Conservation (phyloP, 2,329 filamentous ascomycete species). For the Calonectria crousiana region DNA sequence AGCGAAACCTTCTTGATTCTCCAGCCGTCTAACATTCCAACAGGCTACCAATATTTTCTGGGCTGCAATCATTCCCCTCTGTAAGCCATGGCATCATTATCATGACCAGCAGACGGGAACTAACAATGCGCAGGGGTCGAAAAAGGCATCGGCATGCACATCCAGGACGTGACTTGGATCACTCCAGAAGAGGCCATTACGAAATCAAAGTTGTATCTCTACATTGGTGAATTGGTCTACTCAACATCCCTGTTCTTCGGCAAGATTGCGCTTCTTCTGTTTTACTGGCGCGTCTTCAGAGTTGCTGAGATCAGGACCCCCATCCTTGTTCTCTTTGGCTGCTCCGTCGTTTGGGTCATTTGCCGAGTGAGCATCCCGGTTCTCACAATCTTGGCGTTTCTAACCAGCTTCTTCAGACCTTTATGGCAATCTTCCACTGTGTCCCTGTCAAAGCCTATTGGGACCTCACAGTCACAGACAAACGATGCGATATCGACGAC, state of each 20-base stretch:
- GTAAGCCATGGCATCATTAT: background rate
- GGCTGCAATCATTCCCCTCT: slow-evolving; percentile 32
- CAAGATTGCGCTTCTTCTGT: slow-evolving; percentile 45
- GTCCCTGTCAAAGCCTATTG: slow-evolving; percentile 34
- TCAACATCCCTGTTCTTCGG: slow-evolving; percentile 45
- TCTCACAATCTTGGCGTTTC: background rate
- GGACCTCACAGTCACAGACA: slow-evolving; percentile 22
- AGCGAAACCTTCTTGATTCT: background rate
- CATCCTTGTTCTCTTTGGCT: slow-evolving; percentile 39
- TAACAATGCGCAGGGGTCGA: slow-evolving; percentile 24
- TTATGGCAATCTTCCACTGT: slow-evolving; percentile 37
- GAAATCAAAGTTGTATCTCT: slow-evolving; percentile 28
- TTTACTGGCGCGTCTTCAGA: slow-evolving; percentile 50
- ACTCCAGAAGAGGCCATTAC: slow-evolving; percentile 22
- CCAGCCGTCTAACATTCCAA: background rate
- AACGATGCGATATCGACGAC: slow-evolving; percentile 38
- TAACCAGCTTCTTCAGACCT: slow-evolving; percentile 29
- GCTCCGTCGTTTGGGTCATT: slow-evolving; percentile 46
- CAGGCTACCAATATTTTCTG: slow-evolving; percentile 32
- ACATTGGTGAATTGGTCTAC: slow-evolving; percentile 45
- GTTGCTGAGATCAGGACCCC: slow-evolving; percentile 41
- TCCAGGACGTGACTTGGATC: slow-evolving; percentile 24
- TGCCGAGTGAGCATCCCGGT: slow-evolving; percentile 34
- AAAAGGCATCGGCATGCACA: slow-evolving; percentile 35
- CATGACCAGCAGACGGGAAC: background rate